Evolutionary conservation across 2,329 filamentous ascomycete genomes (phyloP).

Genomic region (Venturia oleaginea): DNA sequence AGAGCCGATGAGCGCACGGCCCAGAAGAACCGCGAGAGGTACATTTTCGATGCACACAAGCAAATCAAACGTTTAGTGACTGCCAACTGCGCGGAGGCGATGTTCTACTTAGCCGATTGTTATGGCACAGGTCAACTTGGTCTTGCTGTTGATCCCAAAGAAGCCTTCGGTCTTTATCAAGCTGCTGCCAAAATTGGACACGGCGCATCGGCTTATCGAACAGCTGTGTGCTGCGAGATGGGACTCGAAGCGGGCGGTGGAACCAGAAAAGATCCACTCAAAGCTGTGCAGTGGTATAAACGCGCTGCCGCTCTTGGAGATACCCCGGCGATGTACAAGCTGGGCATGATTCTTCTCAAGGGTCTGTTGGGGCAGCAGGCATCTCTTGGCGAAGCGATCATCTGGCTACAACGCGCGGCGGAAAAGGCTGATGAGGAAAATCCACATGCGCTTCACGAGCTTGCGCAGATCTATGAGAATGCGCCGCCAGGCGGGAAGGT

Average conservation of each 20-base stretch:
- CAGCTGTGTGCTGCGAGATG: constrained; percentile 94
- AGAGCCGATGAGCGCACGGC: constrained; percentile 57
- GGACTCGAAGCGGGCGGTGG: constrained; percentile 90
- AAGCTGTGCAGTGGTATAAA: constrained; percentile 98
- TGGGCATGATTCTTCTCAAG: constrained; percentile 92
- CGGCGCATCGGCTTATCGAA: constrained; percentile 79
- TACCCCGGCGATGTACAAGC: constrained; percentile 93
- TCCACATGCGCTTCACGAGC: constrained; percentile 87
- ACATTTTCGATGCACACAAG: constrained; percentile 78
- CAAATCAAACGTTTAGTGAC: constrained; percentile 78
- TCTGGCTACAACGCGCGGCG: constrained; percentile 87
- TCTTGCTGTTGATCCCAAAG: constrained; percentile 72
- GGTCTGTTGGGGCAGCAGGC: constrained; percentile 79
- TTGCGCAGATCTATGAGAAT: constrained; percentile 53
- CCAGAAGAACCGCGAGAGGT: constrained; percentile 66
- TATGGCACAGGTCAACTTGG: constrained; percentile 76
- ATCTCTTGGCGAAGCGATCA: constrained; percentile 77
- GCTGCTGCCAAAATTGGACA: constrained; percentile 86
- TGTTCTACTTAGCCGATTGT: constrained; percentile 89
- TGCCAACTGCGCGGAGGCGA: constrained; percentile 68
- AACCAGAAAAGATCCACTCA: constrained; percentile 79
- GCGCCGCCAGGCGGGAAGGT: constrained; percentile 65
- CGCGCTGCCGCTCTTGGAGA: constrained; percentile 85
- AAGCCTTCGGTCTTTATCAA: constrained; percentile 89
- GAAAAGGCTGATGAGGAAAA: constrained; percentile 83